These are phyloP conservation scores for Fonsecaea pedrosoi DNA, from an alignment of 2,329 filamentous ascomycete genomes.

Conservation along the genomic window DNA sequence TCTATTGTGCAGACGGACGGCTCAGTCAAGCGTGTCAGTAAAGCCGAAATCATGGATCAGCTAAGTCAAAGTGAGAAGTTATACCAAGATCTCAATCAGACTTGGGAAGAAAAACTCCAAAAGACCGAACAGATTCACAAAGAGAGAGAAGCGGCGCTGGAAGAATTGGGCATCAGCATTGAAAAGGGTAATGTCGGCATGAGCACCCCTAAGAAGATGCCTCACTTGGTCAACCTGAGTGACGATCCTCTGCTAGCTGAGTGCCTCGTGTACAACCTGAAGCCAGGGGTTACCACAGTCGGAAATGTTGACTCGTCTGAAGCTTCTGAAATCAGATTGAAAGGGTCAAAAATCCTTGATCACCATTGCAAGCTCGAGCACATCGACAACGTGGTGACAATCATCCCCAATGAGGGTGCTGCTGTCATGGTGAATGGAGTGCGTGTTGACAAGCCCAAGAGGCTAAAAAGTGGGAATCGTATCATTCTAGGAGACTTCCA, in stretches of 20 bases:
- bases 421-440: conserved; percentile 98
- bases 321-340: conserved; percentile 87
- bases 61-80: conserved; percentile 95
- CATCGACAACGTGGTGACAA: conserved; percentile 86
- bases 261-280: conserved; percentile 96
- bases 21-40: conserved; percentile 90
- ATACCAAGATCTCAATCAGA: conserved; percentile 94
- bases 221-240: conserved; percentile 97
- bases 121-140: conserved; percentile 98
- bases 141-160: conserved; percentile 89
- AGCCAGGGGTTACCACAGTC: conserved; percentile 91
- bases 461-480: conserved; percentile 88
- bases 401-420: conserved; percentile 87
- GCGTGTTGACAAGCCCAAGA: conserved; percentile 82
- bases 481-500: conserved; percentile 98
- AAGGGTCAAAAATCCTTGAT: conserved; percentile 88
- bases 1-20: conserved; percentile 89
- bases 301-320: conserved; percentile 89
- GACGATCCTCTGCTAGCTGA: conserved; percentile 91
- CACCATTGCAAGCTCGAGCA: conserved; percentile 97
- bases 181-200: conserved; percentile 97
- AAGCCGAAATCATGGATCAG: conserved; percentile 97
- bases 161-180: conserved; percentile 97
- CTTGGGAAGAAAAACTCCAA: conserved; percentile 94
- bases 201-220: conserved; percentile 98